Evolutionary conservation across 129 eudicot genomes (phyloP).

Genomic region (carrot (Daucus carota)): DH1_v3.0 NC_030388.2:11761001-11761500

Average conservation of each 20-base stretch:
- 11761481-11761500: neutral
- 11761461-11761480: neutral
- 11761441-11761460: constrained; percentile 66
- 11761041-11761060: constrained; percentile 74
- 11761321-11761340: constrained; percentile 85
- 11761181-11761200: too few species aligned
- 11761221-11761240: too few species aligned
- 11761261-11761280: too few species aligned
- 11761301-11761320: constrained; percentile 42
- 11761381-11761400: constrained; percentile 60
- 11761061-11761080: constrained; percentile 98
- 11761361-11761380: constrained; percentile 73
- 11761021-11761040: constrained; percentile 52
- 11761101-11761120: constrained; percentile 30
- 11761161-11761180: too few species aligned
- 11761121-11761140: too few species aligned
- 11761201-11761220: too few species aligned
- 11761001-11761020: constrained; percentile 65
- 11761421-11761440: constrained; percentile 64
- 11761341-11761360: constrained; percentile 84
- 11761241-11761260: too few species aligned
- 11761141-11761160: too few species aligned
- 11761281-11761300: neutral
- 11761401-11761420: constrained; percentile 39
- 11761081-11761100: constrained; percentile 92